Evolutionary conservation across 1,284 basidiomycete genomes (phyloP).

Genomic region (Malassezia dermatis): DNA sequence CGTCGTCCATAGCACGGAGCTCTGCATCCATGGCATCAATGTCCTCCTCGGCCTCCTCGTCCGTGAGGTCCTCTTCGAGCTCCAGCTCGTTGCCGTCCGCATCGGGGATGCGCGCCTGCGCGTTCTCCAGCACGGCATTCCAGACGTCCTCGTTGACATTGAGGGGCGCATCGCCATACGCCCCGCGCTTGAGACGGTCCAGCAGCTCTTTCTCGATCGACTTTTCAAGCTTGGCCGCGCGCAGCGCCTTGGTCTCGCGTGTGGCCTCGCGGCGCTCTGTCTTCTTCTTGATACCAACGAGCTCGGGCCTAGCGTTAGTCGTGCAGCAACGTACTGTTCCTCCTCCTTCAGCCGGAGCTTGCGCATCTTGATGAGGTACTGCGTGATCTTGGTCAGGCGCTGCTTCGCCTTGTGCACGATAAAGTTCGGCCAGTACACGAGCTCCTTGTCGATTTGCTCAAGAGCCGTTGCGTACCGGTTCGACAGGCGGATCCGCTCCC

Average conservation of each 20-base stretch:
- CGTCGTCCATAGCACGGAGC: conserved; percentile 32
- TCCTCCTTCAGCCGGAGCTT: conserved; percentile 63
- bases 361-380: conserved; percentile 97
- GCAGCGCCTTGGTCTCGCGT: conserved; percentile 87
- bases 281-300: conserved; percentile 94
- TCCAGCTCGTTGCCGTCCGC: conserved; percentile 20
- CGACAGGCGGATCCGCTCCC: conserved; percentile 87
- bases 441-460: conserved; percentile 67
- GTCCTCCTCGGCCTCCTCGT: conserved; percentile 41
- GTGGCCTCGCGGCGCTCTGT: conserved; percentile 85
- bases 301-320: conserved; percentile 60
- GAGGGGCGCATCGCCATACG: conserved; percentile 91
- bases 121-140: conserved; percentile 54
- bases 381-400: conserved; percentile 94
- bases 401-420: conserved; percentile 98
- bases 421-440: conserved; percentile 96
- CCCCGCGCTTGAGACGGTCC: conserved; percentile 85
- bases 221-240: conserved; percentile 70
- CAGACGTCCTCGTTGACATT: conserved; percentile 98
- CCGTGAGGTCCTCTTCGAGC: conserved; percentile 39
- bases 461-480: conserved; percentile 90
- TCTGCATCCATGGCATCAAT: conserved; percentile 35
- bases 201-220: conserved; percentile 93
- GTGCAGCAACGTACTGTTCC: conserved; percentile 61
- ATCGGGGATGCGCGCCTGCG: conserved; percentile 17